phyloP scores from a whole-genome alignment of 192 early-diverging fungal species.

The Radiomyces spectabilis region DNA sequence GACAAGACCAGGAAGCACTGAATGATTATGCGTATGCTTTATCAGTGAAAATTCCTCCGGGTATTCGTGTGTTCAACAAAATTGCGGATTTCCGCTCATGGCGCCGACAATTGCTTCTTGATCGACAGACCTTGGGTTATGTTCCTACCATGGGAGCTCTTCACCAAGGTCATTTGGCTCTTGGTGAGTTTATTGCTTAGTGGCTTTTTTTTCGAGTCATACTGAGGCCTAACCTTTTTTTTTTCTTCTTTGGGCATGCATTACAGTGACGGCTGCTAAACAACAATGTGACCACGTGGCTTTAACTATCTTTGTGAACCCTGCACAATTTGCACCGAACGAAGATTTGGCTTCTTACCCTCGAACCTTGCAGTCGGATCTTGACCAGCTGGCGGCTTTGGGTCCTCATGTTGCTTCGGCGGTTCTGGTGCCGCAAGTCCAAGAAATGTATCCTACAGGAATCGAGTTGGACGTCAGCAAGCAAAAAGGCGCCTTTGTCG shows the following conservation, averaged over 20 bases:
- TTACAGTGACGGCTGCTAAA: background rate
- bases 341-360: conserved; percentile 93
- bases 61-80: conserved; percentile 55
- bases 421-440: conserved; percentile 58
- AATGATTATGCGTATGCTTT: no score
- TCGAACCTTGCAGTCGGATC: conserved; percentile 71
- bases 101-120: conserved; percentile 42
- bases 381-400: conserved; percentile 51
- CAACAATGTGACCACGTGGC: conserved; percentile 60
- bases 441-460: conserved; percentile 92
- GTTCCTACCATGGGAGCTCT: conserved; percentile 99
- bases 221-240: no score
- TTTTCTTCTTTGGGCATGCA: no score
- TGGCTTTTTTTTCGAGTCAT: no score
- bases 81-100: conserved; percentile 71
- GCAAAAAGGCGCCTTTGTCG: conserved; percentile 89
- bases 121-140: conserved; percentile 71
- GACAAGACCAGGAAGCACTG: no score
- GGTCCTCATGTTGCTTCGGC: conserved; percentile 41
- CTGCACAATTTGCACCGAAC: conserved; percentile 95
- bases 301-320: conserved; percentile 94
- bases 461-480: conserved; percentile 71
- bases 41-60: conserved; percentile 19
- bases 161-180: conserved; percentile 79
- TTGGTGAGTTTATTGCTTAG: conserved; percentile 52